Percentiles rank a stretch among this genome's conserved stretches.
phyloP scores from a whole-genome alignment of 192 early-diverging fungal species.

The Mortierella hygrophila region DNA sequence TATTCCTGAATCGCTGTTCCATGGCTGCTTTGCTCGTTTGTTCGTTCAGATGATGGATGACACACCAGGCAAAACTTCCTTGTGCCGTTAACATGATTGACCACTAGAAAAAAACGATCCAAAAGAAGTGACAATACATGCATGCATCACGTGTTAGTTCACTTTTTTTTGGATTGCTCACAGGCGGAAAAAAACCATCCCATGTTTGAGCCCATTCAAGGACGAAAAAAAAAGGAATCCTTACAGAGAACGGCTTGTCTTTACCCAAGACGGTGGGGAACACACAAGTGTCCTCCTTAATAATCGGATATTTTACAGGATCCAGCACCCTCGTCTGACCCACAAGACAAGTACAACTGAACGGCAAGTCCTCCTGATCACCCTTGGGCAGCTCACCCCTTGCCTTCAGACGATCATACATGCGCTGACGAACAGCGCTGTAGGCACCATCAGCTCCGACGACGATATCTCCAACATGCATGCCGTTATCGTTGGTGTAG shows the following conservation, averaged over 20 bases:
- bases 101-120: slow-evolving; percentile 13
- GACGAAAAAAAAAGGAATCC: neutral
- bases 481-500: slow-evolving; percentile 14
- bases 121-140: neutral
- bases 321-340: slow-evolving; percentile 13
- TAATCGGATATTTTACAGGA: slow-evolving; percentile 12
- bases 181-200: too few species aligned
- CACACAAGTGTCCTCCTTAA: neutral
- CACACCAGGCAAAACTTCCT: slow-evolving; percentile 22
- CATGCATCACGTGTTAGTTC: too few species aligned
- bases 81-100: neutral
- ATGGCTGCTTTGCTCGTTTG: neutral
- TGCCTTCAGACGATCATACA: slow-evolving; percentile 14
- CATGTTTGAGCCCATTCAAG: too few species aligned
- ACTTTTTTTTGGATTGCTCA: neutral
- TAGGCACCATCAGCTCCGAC: slow-evolving; percentile 51
- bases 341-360: slow-evolving; percentile 10
- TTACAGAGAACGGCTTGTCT: slow-evolving; percentile 20
- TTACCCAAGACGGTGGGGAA: neutral
- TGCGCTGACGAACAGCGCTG: slow-evolving; percentile 23
- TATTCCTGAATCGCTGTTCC: neutral
- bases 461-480: slow-evolving; percentile 27
- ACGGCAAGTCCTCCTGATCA: slow-evolving; percentile 8
- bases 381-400: neutral
- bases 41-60: slow-evolving; percentile 12